Evolutionary conservation across 176 grass and related monocot genomes (phyloP).

Genomic region (Oryza longistaminata): DNA sequence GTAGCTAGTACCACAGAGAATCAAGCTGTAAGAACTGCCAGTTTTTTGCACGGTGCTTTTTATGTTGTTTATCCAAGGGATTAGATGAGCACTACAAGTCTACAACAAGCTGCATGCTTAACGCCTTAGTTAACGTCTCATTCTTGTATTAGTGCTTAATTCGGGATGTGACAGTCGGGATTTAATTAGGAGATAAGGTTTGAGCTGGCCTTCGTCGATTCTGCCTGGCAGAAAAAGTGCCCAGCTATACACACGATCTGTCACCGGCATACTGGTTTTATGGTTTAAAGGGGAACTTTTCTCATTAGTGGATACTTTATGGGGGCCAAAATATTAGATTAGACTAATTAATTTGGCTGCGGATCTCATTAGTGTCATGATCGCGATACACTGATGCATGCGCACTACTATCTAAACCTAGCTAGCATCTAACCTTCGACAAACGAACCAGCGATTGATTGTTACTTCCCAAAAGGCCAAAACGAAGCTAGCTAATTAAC

Average conservation of each 20-base stretch:
- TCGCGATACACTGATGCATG: conserved; percentile 38
- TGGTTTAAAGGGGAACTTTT: neutral
- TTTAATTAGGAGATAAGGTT: conserved; percentile 26
- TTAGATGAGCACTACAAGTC: conserved; percentile 17
- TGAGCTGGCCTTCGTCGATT: neutral
- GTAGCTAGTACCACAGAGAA: neutral
- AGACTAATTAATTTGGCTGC: conserved; percentile 26
- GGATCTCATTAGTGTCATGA: conserved; percentile 33
- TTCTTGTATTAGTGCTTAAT: conserved; percentile 9
- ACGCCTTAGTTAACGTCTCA: neutral
- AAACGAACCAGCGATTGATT: conserved; percentile 1
- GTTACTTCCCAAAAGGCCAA: neutral
- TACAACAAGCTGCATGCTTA: no score
- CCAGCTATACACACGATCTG: neutral
- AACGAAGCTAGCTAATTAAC: neutral
- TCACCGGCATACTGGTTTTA: conserved; percentile 32
- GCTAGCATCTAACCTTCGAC: conserved; percentile 12
- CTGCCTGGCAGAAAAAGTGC: conserved; percentile 15
- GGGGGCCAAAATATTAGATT: neutral
- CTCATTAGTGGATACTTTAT: conserved; percentile 24
- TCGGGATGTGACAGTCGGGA: conserved; percentile 12
- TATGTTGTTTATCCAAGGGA: neutral
- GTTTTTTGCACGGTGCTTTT: neutral
- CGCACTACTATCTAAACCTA: neutral
- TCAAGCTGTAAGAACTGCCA: neutral